These are phyloP conservation scores for Fusarium bulbicola DNA, from an alignment of 2,329 filamentous ascomycete genomes.

Conservation along the genomic window DNA sequence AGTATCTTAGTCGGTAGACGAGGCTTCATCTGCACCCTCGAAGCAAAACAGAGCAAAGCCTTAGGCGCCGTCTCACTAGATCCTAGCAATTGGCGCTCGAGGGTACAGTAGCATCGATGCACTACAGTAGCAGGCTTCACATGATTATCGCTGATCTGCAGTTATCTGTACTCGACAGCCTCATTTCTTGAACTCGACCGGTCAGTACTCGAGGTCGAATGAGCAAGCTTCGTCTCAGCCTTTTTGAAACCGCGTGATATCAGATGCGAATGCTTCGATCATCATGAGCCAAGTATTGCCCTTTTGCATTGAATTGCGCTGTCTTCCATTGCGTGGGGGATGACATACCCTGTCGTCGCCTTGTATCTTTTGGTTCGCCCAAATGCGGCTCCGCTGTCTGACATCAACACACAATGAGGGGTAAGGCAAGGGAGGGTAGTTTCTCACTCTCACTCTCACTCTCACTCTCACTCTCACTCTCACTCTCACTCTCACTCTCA, in stretches of 20 bases:
- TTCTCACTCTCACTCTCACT: not conserved
- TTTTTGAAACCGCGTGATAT: not conserved
- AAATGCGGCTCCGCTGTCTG: slow-evolving; percentile 1
- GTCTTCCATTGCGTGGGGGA: not conserved
- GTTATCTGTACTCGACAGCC: not conserved
- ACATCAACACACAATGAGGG: not conserved
- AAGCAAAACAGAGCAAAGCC: not conserved
- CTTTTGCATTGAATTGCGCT: not conserved
- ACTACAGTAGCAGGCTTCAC: not conserved
- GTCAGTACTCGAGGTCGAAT: not conserved
- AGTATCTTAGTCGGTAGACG: not conserved
- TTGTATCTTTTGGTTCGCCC: slow-evolving; percentile 14
- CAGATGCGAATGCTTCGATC: not conserved
- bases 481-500: no score
- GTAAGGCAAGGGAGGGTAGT: not conserved
- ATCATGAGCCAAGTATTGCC: not conserved
- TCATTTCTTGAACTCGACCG: not conserved
- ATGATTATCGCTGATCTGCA: not conserved
- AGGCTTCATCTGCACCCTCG: not conserved
- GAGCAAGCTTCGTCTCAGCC: not conserved
- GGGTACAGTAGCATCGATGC: not conserved
- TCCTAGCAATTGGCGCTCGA: not conserved
- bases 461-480: not conserved
- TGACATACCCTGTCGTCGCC: not conserved
- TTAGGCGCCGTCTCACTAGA: not conserved